A percentile compares a stretch with the other conserved stretches of the same genome.
Evolutionary conservation across 1,284 basidiomycete genomes (phyloP).

Genomic region (Macrocystidia cucumis): DNA sequence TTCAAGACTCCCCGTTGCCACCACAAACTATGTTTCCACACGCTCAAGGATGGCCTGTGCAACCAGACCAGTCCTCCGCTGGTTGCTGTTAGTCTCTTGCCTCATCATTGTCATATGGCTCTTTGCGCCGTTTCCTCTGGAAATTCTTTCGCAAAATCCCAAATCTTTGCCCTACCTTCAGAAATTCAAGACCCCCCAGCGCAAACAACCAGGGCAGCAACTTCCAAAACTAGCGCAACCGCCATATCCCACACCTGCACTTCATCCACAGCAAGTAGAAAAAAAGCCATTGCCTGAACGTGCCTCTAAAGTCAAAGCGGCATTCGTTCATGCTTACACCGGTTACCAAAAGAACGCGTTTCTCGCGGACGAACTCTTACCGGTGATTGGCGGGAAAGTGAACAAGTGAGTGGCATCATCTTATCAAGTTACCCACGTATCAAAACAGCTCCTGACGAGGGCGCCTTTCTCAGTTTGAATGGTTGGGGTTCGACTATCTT

Average conservation of each 20-base stretch:
- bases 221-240: too few species aligned
- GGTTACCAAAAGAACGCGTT: constrained; percentile 46
- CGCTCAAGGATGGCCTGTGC: too few species aligned
- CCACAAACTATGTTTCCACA: too few species aligned
- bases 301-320: constrained; percentile 40
- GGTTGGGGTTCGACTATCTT: constrained; percentile 76
- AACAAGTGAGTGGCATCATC: constrained; percentile 23
- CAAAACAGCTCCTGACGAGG: constrained; percentile 4
- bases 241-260: constrained; percentile 12
- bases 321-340: constrained; percentile 53
- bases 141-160: constrained; percentile 7
- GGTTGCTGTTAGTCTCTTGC: constrained; percentile 9
- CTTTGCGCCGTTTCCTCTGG: constrained; percentile 10
- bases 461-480: constrained; percentile 45
- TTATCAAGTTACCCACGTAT: not conserved
- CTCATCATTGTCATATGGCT: constrained; percentile 14
- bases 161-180: not conserved
- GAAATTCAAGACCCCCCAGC: not conserved
- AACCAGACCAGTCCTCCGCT: constrained; percentile 18
- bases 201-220: not conserved
- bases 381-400: constrained; percentile 32
- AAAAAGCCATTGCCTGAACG: constrained; percentile 20
- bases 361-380: constrained; percentile 53
- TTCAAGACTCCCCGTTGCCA: too few species aligned
- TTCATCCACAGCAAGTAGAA: constrained; percentile 7